Percentiles rank a stretch among this genome's conserved stretches.
Conservation (phyloP, 148 eudicot species). For the Fagopyrum esculentum region DNA sequence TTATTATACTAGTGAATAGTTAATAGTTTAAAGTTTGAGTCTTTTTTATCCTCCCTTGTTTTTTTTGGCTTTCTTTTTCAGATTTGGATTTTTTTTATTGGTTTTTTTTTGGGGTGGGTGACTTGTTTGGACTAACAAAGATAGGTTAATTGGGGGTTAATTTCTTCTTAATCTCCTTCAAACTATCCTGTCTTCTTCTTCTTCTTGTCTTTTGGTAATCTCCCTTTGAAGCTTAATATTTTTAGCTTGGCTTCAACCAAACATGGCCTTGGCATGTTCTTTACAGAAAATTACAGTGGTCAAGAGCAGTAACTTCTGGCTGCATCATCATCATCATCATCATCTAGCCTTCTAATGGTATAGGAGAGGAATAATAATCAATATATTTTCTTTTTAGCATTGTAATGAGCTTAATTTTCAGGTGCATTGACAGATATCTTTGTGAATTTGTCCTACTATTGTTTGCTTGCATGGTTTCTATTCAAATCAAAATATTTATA, state of each 20-base stretch:
- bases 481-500: background rate
- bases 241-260: constrained; percentile 10
- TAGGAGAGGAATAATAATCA: background rate
- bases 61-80: background rate
- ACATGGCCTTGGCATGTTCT: constrained; percentile 4
- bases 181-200: background rate
- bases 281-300: background rate
- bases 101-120: background rate
- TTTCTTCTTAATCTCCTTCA: background rate
- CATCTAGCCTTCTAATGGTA: background rate
- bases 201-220: constrained; percentile 1
- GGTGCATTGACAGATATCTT: constrained; percentile 1
- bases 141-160: background rate
- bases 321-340: background rate
- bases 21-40: background rate
- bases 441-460: background rate
- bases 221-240: constrained; percentile 7
- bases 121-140: background rate
- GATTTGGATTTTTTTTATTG: background rate
- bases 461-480: background rate
- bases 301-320: background rate
- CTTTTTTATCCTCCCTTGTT: background rate
- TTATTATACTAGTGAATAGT: background rate
- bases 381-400: constrained; percentile 1
- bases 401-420: constrained; percentile 9